Base-by-base conservation (phyloP, 2,329 filamentous ascomycete species). In the Juglanconis oblonga region DNA sequence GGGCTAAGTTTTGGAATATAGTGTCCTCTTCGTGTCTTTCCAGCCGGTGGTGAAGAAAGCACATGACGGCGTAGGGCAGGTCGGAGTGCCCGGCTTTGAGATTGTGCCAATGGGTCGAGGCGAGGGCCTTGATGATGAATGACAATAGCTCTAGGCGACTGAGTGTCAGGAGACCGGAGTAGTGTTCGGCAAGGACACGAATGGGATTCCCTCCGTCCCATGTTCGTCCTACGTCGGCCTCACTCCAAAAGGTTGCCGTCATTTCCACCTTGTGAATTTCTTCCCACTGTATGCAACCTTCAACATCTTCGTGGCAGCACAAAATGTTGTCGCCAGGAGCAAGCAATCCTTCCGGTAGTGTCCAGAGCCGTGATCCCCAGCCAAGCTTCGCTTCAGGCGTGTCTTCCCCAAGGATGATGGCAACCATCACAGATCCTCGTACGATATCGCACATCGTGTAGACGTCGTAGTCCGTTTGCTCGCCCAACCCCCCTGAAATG, bases 1-100 rank as follows among this genome's bases (percentile, higher is more conserved):
- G 65, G 11, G 69, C 70, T 4, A 72, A 66, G 5, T 67, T 70
- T 51, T 72, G 67, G 50, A 72, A 72, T 3, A 62, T 51, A 8
- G 64, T 64, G 40, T 73, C 71, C 8, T 58, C 24, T 54, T 64
- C 17, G 54, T 62, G 58, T 58, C 64, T 35, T 63, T 67, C 47
- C 50, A 65, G 49, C 62, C 71, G 67, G 52, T 71, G 65, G 33
- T 66, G 64, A 4, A 73, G 62, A 1, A 73, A 63, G 17, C 64
- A 64, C 71, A 73, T 73, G 2, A 73, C 67, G 3, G 71, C 71
- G 24, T 72, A 71, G 4, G 71, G 67, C 1, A 71, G 64, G 53
- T 73, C 72, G 4, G 66, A 70, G 9, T 60, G 29, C 1, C 55
- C 63, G n/a, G 55, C 57, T 4, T 36, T 48, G 47, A 63, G 58